These are phyloP conservation scores for Mycena venus DNA, from an alignment of 768 basidiomycete genomes.

Conservation along the genomic window DNA sequence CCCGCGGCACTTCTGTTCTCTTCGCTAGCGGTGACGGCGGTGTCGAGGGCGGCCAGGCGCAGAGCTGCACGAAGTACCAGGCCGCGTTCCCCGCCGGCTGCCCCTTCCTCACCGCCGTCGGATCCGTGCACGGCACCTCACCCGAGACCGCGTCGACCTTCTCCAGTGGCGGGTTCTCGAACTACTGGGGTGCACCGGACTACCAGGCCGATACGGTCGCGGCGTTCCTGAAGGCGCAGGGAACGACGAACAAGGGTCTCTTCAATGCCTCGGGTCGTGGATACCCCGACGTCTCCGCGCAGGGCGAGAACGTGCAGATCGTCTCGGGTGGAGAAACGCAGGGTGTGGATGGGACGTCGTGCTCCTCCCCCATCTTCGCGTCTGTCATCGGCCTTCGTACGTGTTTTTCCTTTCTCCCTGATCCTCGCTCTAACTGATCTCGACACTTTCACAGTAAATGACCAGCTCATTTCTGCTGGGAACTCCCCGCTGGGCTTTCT, in stretches of 20 bases:
- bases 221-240: slow-evolving; percentile 35
- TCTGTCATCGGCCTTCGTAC: slow-evolving; percentile 9
- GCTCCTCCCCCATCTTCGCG: slow-evolving; percentile 24
- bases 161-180: slow-evolving; percentile 32
- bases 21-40: slow-evolving; percentile 61
- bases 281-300: slow-evolving; percentile 44
- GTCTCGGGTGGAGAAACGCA: slow-evolving; percentile 9
- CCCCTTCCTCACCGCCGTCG: slow-evolving; percentile 31
- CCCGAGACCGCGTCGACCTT: slow-evolving; percentile 30
- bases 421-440: background rate
- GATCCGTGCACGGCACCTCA: slow-evolving; percentile 9
- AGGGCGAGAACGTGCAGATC: slow-evolving; percentile 32
- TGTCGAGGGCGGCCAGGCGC: slow-evolving; percentile 42
- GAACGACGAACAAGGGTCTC: slow-evolving; percentile 37
- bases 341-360: slow-evolving; percentile 30
- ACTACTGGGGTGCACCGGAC: slow-evolving; percentile 20
- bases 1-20: slow-evolving; percentile 61
- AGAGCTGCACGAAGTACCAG: slow-evolving; percentile 28
- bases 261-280: slow-evolving; percentile 50
- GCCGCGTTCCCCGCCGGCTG: slow-evolving; percentile 32
- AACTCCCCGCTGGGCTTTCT: slow-evolving; percentile 26
- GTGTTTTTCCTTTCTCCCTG: background rate
- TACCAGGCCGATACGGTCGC: slow-evolving; percentile 42
- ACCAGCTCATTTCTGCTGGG: slow-evolving; percentile 21
- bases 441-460: too few species aligned